Percentiles rank a stretch among this genome's conserved stretches.
Evolutionary conservation across 148 eudicot genomes (phyloP).

Genomic region (Vaccinium vitisidaea): DNA sequence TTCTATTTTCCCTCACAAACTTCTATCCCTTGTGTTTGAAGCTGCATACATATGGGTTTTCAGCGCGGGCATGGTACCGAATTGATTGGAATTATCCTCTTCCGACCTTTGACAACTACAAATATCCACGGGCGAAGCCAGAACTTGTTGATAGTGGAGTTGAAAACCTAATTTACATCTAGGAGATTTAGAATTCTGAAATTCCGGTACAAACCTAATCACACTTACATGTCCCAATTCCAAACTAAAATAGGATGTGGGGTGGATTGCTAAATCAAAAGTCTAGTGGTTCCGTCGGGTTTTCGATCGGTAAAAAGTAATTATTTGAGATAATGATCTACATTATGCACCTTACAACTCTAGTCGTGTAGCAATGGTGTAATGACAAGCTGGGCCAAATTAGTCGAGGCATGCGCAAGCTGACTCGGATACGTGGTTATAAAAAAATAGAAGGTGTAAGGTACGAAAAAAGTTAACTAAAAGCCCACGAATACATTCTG

Average conservation of each 20-base stretch:
- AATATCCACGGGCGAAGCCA: background rate
- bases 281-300: background rate
- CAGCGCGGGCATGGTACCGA: background rate
- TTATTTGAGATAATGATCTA: background rate
- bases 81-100: background rate
- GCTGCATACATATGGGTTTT: background rate
- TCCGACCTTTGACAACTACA: background rate
- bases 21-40: slow-evolving; percentile 8
- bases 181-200: background rate
- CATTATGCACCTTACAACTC: background rate
- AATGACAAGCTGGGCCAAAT: too few relatives aligned
- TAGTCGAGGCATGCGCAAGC: too few relatives aligned
- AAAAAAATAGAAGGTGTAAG: too few relatives aligned
- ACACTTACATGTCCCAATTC: too few relatives aligned
- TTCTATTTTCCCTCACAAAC: background rate
- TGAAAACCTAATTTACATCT: background rate
- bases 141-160: background rate
- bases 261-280: background rate
- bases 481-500: background rate
- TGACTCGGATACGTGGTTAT: too few relatives aligned
- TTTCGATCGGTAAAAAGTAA: background rate
- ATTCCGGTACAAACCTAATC: background rate
- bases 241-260: background rate
- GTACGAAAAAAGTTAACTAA: background rate
- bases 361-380: background rate